Base-by-base conservation (phyloP, 2,329 filamentous ascomycete genomes). In the Diaporthe sp. region DNA sequence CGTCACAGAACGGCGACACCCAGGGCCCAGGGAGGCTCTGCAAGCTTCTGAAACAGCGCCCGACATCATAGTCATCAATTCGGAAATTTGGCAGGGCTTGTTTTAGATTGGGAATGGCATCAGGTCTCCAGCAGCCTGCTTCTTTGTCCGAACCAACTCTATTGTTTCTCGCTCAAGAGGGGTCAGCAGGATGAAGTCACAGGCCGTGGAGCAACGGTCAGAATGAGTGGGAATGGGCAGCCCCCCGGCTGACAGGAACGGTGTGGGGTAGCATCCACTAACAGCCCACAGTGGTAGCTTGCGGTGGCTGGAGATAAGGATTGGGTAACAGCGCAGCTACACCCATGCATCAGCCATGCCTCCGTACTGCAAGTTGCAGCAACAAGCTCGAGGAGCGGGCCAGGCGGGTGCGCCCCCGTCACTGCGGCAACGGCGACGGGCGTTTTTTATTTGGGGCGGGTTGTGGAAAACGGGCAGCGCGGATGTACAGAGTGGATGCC, bases 281-380 rank as follows among this genome's bases (percentile, higher is more conserved):
- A 73, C 46, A 65, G 37, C 58, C 71, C 71, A 57, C 58, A 46
- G 58, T 34, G 39, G 22, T 57, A 49, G 46, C 51, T 44, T 22
- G 44, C 46, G 61, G 71, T 73, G 71, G 71, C 71, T 73, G 71
- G 71, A 61, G 71, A 73, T 73, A 73, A 44, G 17, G n/a, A 55
- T n/a, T 62, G 65, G 71, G 65, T 65, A 73, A 65, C 65, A 55
- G 49, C 34, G 22, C 37, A 68, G 31, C 65, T 28, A 31, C 49
- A 34, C 22, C 62, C 46, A 68, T 37, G 62, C 62, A 68, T 19
- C 46, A 53, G 59, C 59, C 59, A 44, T 62, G n/a, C 59, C 39
- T 46, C 59, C 39, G 34, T 37, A 9, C 39, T 65, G 59, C 59
- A 31, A 28, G 8, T 44, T 68, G 62, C 46, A 53, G 62, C 46